A percentile compares a stretch with the other conserved stretches of the same genome.
Conservation (phyloP, 371 early-diverging fungal genomes). For the Fennellomyces sp. region DNA sequence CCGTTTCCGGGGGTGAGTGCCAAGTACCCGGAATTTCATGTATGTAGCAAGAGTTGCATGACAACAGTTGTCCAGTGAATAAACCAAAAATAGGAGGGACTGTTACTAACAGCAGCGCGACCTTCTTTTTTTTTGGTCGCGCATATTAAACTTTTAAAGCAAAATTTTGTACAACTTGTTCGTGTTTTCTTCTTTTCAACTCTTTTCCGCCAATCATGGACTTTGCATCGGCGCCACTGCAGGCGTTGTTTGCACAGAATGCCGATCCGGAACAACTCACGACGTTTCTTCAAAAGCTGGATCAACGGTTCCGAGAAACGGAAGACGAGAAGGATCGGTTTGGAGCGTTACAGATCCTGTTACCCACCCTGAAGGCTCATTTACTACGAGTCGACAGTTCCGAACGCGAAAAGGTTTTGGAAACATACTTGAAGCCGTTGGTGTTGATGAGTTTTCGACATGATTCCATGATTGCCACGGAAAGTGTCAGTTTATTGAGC, state of each 20-base stretch:
- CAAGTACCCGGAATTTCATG: too few relatives aligned
- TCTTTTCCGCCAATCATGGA: conserved; percentile 26
- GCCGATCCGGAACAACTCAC: conserved; percentile 32
- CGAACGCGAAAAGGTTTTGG: conserved; percentile 23
- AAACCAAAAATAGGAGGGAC: neutral
- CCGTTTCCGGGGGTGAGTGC: too few relatives aligned
- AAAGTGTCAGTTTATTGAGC: conserved; percentile 35
- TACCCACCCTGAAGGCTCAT: conserved; percentile 44
- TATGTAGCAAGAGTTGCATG: neutral
- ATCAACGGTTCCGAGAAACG: conserved; percentile 30
- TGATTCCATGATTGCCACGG: conserved; percentile 41
- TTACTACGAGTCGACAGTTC: conserved; percentile 20
- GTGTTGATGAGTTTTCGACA: conserved; percentile 33
- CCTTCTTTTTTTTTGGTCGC: neutral
- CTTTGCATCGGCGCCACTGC: conserved; percentile 42
- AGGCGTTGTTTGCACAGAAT: conserved; percentile 36
- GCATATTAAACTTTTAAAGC: too few relatives aligned
- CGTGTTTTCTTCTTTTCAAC: neutral
- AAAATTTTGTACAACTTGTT: too few relatives aligned
- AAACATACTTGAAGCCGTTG: conserved; percentile 29
- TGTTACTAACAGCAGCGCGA: neutral
- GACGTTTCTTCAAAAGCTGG: conserved; percentile 32
- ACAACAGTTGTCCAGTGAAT: neutral
- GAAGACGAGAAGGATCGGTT: conserved; percentile 42
- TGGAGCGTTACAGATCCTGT: conserved; percentile 43